Evolutionary conservation across 441 rosid genomes (phyloP).

Genomic region (Jatropha multifida): DNA sequence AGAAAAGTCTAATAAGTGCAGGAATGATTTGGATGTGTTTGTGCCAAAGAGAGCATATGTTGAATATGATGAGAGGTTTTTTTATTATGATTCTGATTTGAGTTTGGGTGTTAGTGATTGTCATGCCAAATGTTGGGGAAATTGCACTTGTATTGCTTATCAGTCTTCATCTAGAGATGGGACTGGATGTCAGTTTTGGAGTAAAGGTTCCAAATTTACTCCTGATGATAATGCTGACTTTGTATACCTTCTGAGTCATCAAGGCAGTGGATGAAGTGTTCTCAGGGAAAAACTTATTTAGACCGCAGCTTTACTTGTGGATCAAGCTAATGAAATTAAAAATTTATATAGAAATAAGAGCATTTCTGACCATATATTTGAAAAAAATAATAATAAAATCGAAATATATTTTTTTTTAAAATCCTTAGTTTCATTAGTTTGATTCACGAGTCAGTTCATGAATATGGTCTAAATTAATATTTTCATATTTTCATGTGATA

Average conservation of each 20-base stretch:
- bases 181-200: slow-evolving; percentile 50
- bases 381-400: no score
- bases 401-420: no score
- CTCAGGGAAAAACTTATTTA: no score
- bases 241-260: slow-evolving; percentile 35
- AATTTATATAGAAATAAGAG: no score
- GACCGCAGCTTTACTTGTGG: no score
- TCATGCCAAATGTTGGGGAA: slow-evolving; percentile 56
- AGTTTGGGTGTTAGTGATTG: slow-evolving; percentile 47
- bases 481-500: no score
- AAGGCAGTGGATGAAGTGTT: neutral
- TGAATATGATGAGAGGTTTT: neutral
- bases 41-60: slow-evolving; percentile 45
- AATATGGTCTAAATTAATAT: no score
- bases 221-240: slow-evolving; percentile 27
- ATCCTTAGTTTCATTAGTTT: no score
- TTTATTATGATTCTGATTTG: slow-evolving; percentile 25
- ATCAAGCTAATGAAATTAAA: no score
- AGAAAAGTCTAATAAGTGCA: slow-evolving; percentile 45
- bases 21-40: slow-evolving; percentile 40
- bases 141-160: slow-evolving; percentile 54
- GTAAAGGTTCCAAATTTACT: slow-evolving; percentile 31
- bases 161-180: slow-evolving; percentile 26
- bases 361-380: no score
- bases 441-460: no score